Evolutionary conservation across 2,329 filamentous ascomycete genomes (phyloP).

Genomic region (Penicillium griseofulvum): DNA sequence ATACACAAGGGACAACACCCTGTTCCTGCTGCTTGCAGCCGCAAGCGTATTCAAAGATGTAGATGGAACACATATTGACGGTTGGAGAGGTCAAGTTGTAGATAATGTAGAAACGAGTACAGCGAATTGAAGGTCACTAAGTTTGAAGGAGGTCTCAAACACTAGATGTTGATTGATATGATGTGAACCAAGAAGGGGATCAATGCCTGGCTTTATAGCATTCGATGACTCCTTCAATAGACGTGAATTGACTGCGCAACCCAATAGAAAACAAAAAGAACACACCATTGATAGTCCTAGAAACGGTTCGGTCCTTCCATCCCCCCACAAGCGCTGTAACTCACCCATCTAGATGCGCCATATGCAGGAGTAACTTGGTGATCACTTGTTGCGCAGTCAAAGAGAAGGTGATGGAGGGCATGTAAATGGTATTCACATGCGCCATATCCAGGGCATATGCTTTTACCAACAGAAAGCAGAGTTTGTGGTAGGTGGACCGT

Average conservation of each 20-base stretch:
- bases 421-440: constrained; percentile 9
- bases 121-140: neutral
- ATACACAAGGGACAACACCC: constrained; percentile 36
- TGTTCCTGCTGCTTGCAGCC: constrained; percentile 35
- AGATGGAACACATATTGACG: constrained; percentile 37
- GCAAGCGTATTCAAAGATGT: constrained; percentile 39
- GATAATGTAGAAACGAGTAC: neutral
- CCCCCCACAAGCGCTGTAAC: constrained; percentile 9
- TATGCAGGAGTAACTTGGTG: constrained; percentile 15
- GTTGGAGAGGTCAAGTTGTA: neutral
- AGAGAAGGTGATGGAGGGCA: constrained; percentile 21
- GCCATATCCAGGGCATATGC: constrained; percentile 17
- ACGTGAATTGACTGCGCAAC: constrained; percentile 18
- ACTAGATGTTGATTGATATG: constrained; percentile 5
- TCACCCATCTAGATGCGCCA: constrained; percentile 12
- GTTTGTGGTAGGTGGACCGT: constrained; percentile 33
- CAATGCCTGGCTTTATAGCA: constrained; percentile 18
- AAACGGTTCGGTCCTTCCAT: constrained; percentile 3
- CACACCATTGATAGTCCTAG: neutral
- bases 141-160: neutral
- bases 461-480: constrained; percentile 23
- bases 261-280: constrained; percentile 16
- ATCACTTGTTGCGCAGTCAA: constrained; percentile 9
- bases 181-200: constrained; percentile 8
- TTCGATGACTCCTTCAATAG: constrained; percentile 20